A percentile compares a stretch with the other conserved stretches of the same genome.
These are phyloP conservation scores for Colletotrichum sublineola DNA, from an alignment of 2,329 filamentous ascomycete species.

Conservation along the genomic window DNA sequence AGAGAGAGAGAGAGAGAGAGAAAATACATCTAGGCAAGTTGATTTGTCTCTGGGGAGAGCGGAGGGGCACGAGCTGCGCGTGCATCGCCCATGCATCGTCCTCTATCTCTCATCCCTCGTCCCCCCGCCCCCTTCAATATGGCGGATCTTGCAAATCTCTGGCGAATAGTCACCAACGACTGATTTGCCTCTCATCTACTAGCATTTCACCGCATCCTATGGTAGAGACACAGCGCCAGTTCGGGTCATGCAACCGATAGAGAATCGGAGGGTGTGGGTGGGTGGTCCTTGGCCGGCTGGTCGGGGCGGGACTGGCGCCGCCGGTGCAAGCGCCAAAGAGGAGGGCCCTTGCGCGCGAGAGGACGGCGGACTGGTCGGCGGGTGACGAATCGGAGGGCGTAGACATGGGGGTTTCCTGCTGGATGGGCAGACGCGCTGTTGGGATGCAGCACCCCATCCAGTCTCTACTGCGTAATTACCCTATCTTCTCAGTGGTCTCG, in stretches of 20 bases:
- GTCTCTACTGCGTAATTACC: not conserved
- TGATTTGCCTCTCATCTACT: not conserved
- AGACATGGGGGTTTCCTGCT: slow-evolving; percentile 14
- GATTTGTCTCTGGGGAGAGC: not conserved
- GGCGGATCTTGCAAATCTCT: not conserved
- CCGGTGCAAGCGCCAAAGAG: not conserved
- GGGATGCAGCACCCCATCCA: no score
- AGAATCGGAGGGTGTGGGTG: not conserved
- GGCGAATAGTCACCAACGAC: not conserved
- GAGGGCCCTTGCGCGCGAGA: not conserved
- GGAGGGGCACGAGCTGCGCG: no score
- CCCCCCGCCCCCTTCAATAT: not conserved
- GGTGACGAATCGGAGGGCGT: slow-evolving; percentile 16
- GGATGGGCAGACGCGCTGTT: not conserved
- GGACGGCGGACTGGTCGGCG: slow-evolving; percentile 16
- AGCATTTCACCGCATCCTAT: not conserved
- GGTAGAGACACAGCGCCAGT: not conserved
- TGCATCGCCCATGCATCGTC: not conserved
- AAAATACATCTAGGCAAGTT: not conserved
- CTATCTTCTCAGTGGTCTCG: no score
- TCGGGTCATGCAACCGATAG: not conserved
- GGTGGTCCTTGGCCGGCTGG: not conserved
- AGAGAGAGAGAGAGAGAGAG: no score
- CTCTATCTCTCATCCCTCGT: no score
- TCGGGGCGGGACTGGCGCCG: not conserved